A percentile compares a stretch with the other conserved stretches of the same genome.
These are phyloP conservation scores for Limnanthes douglasii DNA, from an alignment of 345 rosid genomes.

Conservation along the genomic window DNA sequence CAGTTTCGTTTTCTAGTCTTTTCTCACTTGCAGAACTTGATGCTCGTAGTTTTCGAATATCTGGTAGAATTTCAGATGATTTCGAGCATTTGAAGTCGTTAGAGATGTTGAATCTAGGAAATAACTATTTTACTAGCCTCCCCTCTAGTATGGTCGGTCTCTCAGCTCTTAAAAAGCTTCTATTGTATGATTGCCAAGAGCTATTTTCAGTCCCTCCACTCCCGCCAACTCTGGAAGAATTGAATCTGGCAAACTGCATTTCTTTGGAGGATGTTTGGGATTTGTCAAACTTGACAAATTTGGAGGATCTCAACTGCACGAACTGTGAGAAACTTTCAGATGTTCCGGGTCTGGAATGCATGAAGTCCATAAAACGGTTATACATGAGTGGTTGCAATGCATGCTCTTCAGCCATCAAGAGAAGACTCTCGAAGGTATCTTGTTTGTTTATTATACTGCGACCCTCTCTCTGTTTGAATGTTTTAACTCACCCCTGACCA, in stretches of 20 bases:
- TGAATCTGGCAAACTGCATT: too few relatives aligned
- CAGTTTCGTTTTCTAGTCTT: constrained; percentile 4
- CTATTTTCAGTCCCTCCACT: too few relatives aligned
- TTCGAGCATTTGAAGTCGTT: constrained; percentile 7
- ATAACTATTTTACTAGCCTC: constrained; percentile 6
- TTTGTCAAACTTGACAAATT: constrained; percentile 1
- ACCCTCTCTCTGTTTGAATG: too few relatives aligned
- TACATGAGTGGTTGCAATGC: constrained; percentile 8
- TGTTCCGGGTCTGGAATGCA: too few relatives aligned
- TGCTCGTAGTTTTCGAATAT: constrained; percentile 2
- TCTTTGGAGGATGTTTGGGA: constrained; percentile 3
- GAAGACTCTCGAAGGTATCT: too few relatives aligned
- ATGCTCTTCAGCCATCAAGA: too few relatives aligned
- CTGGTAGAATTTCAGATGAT: constrained; percentile 7
- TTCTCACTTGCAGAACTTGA: background rate
- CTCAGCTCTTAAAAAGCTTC: background rate
- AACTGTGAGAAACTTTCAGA: too few relatives aligned
- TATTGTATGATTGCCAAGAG: too few relatives aligned
- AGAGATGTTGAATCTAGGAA: constrained; percentile 3
- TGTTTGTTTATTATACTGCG: too few relatives aligned
- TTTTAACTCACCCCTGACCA: background rate
- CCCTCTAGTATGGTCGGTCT: constrained; percentile 2
- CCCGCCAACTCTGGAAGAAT: too few relatives aligned
- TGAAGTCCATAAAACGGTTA: too few relatives aligned
- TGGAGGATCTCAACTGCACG: too few relatives aligned